Evolutionary conservation across 2,329 filamentous ascomycete species (phyloP).

Genomic region (Aspergillus aculeatinus): DNA sequence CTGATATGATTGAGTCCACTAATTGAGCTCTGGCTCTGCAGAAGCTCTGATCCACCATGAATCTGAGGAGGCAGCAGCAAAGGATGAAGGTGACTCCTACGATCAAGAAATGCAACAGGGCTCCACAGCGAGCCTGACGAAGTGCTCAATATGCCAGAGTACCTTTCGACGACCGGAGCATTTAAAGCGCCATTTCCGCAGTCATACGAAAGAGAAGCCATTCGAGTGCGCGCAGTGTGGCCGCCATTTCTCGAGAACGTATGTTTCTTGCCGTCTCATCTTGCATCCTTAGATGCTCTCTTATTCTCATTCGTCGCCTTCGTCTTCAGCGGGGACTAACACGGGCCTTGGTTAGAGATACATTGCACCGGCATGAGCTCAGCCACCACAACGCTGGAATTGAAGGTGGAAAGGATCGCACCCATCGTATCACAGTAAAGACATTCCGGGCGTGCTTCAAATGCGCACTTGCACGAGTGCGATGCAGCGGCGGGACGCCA

Average conservation of each 20-base stretch:
- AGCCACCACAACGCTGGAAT: constrained; percentile 40
- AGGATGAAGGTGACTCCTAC: constrained; percentile 11
- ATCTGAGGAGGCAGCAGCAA: constrained; percentile 11
- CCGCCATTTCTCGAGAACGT: constrained; percentile 45
- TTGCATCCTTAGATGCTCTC: not conserved
- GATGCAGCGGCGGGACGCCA: constrained; percentile 40
- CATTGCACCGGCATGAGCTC: constrained; percentile 41
- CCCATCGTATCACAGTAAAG: constrained; percentile 43
- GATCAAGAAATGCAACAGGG: constrained; percentile 14
- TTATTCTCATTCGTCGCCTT: not conserved
- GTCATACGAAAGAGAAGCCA: constrained; percentile 42
- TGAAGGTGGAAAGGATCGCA: constrained; percentile 34
- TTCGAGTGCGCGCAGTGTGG: constrained; percentile 42
- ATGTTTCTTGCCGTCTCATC: constrained; percentile 15
- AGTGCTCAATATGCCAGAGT: constrained; percentile 38
- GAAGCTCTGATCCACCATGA: constrained; percentile 21
- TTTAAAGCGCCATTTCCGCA: constrained; percentile 43
- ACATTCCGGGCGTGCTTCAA: constrained; percentile 44
- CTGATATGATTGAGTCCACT: not conserved
- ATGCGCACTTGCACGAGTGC: constrained; percentile 41
- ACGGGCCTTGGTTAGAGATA: constrained; percentile 30
- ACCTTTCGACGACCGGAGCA: constrained; percentile 43
- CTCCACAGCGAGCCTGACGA: constrained; percentile 23
- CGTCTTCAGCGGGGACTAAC: constrained; percentile 3
- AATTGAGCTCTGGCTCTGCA: constrained; percentile 5